phyloP scores from a whole-genome alignment of 805 yeast genomes.

The Phaffomyces antillensis region DNA sequence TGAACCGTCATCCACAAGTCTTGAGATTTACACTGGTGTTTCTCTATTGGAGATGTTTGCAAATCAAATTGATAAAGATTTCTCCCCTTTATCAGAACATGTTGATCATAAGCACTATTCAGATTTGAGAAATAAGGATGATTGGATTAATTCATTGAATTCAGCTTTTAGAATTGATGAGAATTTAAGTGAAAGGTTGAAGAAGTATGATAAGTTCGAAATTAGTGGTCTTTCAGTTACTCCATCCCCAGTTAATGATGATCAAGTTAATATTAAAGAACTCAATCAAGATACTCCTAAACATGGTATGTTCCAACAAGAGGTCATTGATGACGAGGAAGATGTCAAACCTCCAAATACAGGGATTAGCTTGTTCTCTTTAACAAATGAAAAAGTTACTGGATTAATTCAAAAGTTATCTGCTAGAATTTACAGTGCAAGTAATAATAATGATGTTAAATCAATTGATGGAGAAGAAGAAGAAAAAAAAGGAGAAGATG shows the following conservation, averaged over 20 bases:
- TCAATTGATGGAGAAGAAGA: background rate
- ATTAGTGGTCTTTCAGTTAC: background rate
- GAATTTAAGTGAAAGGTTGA: constrained; percentile 9
- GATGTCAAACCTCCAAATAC: constrained; percentile 3
- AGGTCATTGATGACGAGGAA: background rate
- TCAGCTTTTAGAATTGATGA: constrained; percentile 17
- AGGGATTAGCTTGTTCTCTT: constrained; percentile 5
- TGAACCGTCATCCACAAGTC: background rate
- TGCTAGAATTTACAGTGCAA: background rate
- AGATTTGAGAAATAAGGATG: constrained; percentile 8
- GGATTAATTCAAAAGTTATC: constrained; percentile 8
- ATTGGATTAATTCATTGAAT: constrained; percentile 14
- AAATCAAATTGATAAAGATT: constrained; percentile 1
- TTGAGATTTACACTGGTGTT: constrained; percentile 3
- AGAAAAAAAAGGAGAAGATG: background rate
- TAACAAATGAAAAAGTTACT: constrained; percentile 5
- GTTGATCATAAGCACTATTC: background rate
- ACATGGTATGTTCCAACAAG: too few species aligned
- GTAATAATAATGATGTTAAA: background rate
- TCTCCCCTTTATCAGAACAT: constrained; percentile 2
- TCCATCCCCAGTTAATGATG: background rate
- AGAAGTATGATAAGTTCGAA: constrained; percentile 3
- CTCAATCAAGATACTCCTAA: too few species aligned
- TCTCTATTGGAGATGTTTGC: constrained; percentile 6
- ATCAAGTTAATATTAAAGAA: too few species aligned